phyloP scores from a whole-genome alignment of 305 asterid genomes.

The Rubia balearica region DNA sequence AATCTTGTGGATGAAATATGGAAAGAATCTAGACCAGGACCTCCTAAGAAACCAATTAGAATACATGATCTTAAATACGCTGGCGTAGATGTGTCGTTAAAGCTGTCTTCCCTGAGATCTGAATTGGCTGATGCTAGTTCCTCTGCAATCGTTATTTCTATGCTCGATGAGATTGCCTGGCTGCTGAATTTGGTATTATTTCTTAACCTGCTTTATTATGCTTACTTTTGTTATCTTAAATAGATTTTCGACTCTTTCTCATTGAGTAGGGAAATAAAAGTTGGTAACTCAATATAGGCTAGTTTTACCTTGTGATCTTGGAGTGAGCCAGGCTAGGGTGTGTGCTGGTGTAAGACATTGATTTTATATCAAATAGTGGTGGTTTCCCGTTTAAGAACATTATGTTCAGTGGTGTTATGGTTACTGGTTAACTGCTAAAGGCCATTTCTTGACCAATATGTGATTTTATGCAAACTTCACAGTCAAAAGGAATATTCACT shows the following conservation, averaged over 20 bases:
- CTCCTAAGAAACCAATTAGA: slow-evolving; percentile 62
- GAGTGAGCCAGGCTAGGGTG: not conserved
- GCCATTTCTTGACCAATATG: not conserved
- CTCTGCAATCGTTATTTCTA: slow-evolving; percentile 78
- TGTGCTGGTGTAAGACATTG: not conserved
- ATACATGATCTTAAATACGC: slow-evolving; percentile 83
- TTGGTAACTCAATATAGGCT: not conserved
- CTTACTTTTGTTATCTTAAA: not conserved
- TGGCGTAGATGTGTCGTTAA: slow-evolving; percentile 73
- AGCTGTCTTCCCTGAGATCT: slow-evolving; percentile 73
- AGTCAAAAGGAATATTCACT: not conserved
- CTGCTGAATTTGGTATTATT: slow-evolving; percentile 81
- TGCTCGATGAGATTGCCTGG: slow-evolving; percentile 99
- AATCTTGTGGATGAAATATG: slow-evolving; percentile 96
- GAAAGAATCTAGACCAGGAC: slow-evolving; percentile 76
- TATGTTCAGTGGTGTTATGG: not conserved
- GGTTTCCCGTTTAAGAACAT: not conserved
- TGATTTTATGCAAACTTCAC: not conserved
- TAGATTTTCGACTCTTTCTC: slow-evolving; percentile 1
- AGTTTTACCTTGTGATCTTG: not conserved
- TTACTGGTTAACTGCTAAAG: not conserved
- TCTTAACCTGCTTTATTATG: not conserved
- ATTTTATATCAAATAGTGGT: not conserved
- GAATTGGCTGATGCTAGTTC: slow-evolving; percentile 64
- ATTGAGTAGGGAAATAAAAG: slow-evolving; percentile 2